Conservation (phyloP, 108 stramenopile species). For the Nitzschia sp. region DNA sequence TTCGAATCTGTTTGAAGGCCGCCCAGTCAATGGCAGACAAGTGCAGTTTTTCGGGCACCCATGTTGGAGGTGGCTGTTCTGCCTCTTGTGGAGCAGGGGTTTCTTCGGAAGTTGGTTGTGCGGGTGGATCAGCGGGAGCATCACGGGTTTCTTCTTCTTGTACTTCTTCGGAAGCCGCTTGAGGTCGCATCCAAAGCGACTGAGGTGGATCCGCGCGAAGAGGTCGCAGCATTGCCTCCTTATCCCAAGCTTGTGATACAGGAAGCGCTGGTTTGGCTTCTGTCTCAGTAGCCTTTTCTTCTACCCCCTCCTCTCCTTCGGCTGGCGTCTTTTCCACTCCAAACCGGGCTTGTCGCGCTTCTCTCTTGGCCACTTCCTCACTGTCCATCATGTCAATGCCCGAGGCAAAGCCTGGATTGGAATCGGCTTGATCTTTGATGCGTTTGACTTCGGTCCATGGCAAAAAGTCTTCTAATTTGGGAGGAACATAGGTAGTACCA, state of each 20-base stretch:
- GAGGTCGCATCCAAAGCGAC: constrained; percentile 27
- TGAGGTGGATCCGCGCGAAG: constrained; percentile 62
- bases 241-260: constrained; percentile 76
- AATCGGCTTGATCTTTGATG: constrained; percentile 47
- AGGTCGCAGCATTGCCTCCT: constrained; percentile 60
- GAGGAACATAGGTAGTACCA: constrained; percentile 70
- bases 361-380: constrained; percentile 63
- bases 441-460: constrained; percentile 72
- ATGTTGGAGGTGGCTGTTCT: constrained; percentile 29
- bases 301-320: constrained; percentile 31
- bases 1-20: constrained; percentile 84
- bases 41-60: constrained; percentile 68
- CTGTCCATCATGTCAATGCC: constrained; percentile 72
- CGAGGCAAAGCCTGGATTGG: constrained; percentile 60
- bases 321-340: constrained; percentile 17
- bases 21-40: constrained; percentile 80
- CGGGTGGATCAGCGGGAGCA: constrained; percentile 4
- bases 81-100: constrained; percentile 5
- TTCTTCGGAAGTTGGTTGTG: not conserved
- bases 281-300: constrained; percentile 22
- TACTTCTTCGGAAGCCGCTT: not conserved
- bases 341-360: constrained; percentile 70
- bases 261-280: constrained; percentile 32
- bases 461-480: constrained; percentile 58
- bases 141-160: constrained; percentile 18